Conservation (phyloP, 2,329 filamentous ascomycete species). For the Alternaria dauci region DNA sequence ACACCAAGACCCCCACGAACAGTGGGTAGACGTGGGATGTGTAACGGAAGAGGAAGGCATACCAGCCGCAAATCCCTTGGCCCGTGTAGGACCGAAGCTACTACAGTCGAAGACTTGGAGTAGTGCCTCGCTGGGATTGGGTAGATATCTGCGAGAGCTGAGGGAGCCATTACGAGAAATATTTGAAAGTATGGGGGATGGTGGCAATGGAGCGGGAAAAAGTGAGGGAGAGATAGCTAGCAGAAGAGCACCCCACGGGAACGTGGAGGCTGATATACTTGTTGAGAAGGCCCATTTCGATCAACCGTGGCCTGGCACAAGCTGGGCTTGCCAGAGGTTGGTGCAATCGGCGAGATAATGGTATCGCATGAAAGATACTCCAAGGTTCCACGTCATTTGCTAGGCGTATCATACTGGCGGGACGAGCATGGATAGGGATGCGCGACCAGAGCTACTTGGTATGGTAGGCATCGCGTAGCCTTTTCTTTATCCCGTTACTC, state of each 20-base stretch:
- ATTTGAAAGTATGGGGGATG: slow-evolving; percentile 27
- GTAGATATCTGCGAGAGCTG: slow-evolving; percentile 51
- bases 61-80: slow-evolving; percentile 55
- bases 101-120: slow-evolving; percentile 48
- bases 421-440: slow-evolving; percentile 48
- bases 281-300: slow-evolving; percentile 34
- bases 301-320: slow-evolving; percentile 39
- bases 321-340: slow-evolving; percentile 41
- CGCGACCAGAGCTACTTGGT: slow-evolving; percentile 37
- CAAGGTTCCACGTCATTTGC: slow-evolving; percentile 50
- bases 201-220: slow-evolving; percentile 33
- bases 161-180: slow-evolving; percentile 52
- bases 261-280: slow-evolving; percentile 52
- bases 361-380: slow-evolving; percentile 40
- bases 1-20: slow-evolving; percentile 43
- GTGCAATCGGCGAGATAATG: slow-evolving; percentile 52
- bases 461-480: slow-evolving; percentile 42
- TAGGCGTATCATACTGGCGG: slow-evolving; percentile 48
- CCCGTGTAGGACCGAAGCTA: slow-evolving; percentile 54
- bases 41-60: slow-evolving; percentile 45
- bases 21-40: slow-evolving; percentile 44
- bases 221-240: slow-evolving; percentile 38
- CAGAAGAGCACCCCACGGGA: slow-evolving; percentile 47
- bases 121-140: slow-evolving; percentile 51
- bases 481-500: slow-evolving; percentile 48